Conservation (phyloP, 2,329 filamentous ascomycete species). For the Botryosphaeria dothidea region DNA sequence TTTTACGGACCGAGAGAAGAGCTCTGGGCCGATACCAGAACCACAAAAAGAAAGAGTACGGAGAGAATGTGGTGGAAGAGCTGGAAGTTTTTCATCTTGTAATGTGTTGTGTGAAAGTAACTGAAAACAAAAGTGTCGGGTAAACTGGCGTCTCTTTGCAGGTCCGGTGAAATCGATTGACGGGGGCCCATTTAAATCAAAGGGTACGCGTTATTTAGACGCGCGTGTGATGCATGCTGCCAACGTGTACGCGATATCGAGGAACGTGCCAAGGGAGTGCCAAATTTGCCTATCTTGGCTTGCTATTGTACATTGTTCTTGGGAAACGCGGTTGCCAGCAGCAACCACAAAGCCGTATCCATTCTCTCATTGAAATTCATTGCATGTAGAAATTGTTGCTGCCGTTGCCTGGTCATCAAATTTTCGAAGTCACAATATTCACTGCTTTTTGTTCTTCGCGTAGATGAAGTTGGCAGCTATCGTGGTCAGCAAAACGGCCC, state of each 20-base stretch:
- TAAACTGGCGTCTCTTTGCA: too few species aligned
- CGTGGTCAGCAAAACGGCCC: neutral
- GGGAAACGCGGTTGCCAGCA: neutral
- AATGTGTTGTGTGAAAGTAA: neutral
- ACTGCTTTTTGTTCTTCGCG: conserved; percentile 52
- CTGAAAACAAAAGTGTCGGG: neutral
- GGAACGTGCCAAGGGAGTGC: neutral
- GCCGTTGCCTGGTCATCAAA: neutral
- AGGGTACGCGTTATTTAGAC: neutral
- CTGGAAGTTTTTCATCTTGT: neutral
- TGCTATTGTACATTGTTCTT: neutral
- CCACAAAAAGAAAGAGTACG: neutral
- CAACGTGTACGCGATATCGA: neutral
- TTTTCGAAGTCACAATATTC: neutral
- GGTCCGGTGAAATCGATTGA: neutral
- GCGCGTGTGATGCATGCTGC: neutral
- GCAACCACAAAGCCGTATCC: neutral
- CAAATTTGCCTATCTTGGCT: neutral
- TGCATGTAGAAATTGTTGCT: neutral
- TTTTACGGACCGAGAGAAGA: neutral
- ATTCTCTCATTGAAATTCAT: neutral
- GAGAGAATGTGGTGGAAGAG: neutral
- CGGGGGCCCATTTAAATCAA: neutral
- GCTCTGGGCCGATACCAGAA: neutral
- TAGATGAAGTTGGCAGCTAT: conserved; percentile 49